Conservation (phyloP, 306 rosid genomes). For the Gillenia trifoliata region DNA sequence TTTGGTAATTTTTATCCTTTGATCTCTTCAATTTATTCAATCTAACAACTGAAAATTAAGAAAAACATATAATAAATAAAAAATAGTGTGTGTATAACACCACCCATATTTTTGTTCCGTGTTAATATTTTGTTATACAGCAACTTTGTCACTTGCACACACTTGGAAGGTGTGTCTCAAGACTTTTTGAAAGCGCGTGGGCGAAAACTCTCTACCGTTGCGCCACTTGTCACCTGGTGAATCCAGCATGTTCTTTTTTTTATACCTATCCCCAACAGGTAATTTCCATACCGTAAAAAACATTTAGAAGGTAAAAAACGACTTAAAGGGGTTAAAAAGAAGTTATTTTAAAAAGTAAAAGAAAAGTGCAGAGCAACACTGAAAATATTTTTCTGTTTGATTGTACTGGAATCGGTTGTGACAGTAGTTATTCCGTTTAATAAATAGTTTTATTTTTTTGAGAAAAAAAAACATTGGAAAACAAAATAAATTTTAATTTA, state of each 20-base stretch:
- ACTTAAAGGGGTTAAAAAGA: not conserved
- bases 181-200: slow-evolving; percentile 3
- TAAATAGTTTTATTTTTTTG: too few relatives aligned
- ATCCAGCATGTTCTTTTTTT: slow-evolving; percentile 2
- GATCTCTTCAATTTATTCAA: too few relatives aligned
- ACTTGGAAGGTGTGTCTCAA: not conserved
- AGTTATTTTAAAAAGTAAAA: not conserved
- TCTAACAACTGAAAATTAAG: too few relatives aligned
- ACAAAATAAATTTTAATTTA: too few relatives aligned
- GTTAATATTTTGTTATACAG: not conserved
- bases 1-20: too few relatives aligned
- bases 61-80: too few relatives aligned
- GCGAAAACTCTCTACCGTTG: not conserved
- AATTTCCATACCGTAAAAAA: not conserved
- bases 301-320: not conserved
- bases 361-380: too few relatives aligned
- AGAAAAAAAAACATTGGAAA: too few relatives aligned
- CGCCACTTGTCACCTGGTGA: not conserved
- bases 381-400: too few relatives aligned
- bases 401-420: too few relatives aligned
- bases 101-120: not conserved
- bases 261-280: not conserved
- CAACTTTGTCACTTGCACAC: not conserved
- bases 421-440: too few relatives aligned
- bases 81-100: too few relatives aligned